These are phyloP conservation scores for Sapria himalayana DNA, from an alignment of 345 rosid genomes.

Conservation along the genomic window DNA sequence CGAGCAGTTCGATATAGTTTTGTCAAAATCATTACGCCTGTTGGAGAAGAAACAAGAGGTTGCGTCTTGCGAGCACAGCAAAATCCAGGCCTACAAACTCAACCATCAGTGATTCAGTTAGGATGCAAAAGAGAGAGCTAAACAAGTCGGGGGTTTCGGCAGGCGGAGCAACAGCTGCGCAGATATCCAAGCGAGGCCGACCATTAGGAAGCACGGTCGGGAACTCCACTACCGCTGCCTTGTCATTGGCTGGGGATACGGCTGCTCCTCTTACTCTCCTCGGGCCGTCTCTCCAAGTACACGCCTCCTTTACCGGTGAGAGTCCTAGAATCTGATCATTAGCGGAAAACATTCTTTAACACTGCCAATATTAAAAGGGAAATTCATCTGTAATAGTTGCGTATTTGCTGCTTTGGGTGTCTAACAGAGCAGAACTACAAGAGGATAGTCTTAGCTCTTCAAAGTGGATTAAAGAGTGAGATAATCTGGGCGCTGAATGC, in stretches of 20 bases:
- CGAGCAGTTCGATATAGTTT: too few relatives aligned
- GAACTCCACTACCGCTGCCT: constrained; percentile 20
- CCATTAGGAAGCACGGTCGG: constrained; percentile 61
- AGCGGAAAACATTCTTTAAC: too few relatives aligned
- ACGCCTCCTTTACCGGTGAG: constrained; percentile 72
- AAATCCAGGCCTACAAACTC: too few relatives aligned
- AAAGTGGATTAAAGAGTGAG: constrained; percentile 93
- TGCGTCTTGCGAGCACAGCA: too few relatives aligned
- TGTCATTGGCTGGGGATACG: constrained; percentile 38
- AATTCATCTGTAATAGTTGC: too few relatives aligned
- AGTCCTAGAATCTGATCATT: constrained; percentile 4
- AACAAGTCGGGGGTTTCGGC: constrained; percentile 47
- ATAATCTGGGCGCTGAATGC: constrained; percentile 85
- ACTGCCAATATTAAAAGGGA: too few relatives aligned
- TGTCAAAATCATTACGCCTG: too few relatives aligned
- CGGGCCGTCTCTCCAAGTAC: constrained; percentile 83
- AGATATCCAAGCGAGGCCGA: constrained; percentile 67
- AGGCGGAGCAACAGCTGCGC: constrained; percentile 41
- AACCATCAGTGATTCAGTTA: too few relatives aligned
- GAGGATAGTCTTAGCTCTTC: constrained; percentile 86
- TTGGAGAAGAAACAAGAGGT: too few relatives aligned
- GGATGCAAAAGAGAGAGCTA: constrained; percentile 80
- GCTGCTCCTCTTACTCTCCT: constrained; percentile 50
- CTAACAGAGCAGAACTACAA: constrained; percentile 78
- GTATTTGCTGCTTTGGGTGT: too few relatives aligned